Base-by-base conservation (phyloP, 2,329 filamentous ascomycete species). In the Reticulascus tulasneorum region DNA sequence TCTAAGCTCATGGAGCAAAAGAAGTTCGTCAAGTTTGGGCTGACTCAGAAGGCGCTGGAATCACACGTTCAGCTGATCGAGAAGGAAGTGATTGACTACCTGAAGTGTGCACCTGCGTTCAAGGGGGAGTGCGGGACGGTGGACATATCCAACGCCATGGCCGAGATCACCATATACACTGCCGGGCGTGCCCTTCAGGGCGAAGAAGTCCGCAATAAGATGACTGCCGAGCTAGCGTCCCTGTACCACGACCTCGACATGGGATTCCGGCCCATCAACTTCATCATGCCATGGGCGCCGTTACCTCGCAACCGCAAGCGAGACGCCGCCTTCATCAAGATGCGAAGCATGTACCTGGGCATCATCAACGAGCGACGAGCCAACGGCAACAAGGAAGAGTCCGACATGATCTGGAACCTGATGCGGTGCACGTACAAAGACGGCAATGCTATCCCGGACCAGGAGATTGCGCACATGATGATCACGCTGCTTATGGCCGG, bases 1-100 rank as follows among this genome's bases (percentile, higher is more conserved):
- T 69, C 82, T 29, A 89, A 89, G 62, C 72, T 91, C 43, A 90
- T 91, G 84, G 86, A 93, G 64, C 86, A 93, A 65, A 91, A 91
- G 70, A 88, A 86, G 69, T 84, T 85, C 50, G 78, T 85, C 71
- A 85, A 86, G 57, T 79, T 80, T 47, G 80, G 81, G 27, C 72
- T 85, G 22, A 85, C 81, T 2, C 73, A 77, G 39, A 73, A 76
- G 17, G 77, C 80, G 3, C 74, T 86, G 48, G 72, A 66, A 41
- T 58, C 60, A 13, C 85, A 91, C 56, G 84, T 90, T 29, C 76
- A 70, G 26, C 65, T 89, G 54, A 89, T 91, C 58, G 75, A 79
- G 44, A 63, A 72, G 41, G 86, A 91, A 59, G 76, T 83, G 38
- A 63, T 75, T 30, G 70, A 76, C 47, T 90, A 86, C 55, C 62